Conservation (phyloP, 2,329 filamentous ascomycete species). For the Ophiostoma fasciatum region DNA sequence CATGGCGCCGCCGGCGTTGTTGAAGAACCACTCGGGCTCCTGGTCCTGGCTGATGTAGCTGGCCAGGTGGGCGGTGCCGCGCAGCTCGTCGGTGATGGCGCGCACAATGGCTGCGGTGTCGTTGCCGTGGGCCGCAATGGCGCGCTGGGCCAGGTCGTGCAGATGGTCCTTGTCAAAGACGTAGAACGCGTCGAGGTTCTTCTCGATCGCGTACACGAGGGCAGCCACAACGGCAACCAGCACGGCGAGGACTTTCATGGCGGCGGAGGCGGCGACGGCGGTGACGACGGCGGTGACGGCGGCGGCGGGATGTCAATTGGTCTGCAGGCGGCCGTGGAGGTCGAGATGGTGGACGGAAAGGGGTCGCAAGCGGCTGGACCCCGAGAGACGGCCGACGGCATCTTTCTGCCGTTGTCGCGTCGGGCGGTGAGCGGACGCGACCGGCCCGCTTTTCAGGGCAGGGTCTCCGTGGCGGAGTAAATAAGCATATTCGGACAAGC, state of each 20-base stretch:
- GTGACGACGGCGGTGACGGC: no score
- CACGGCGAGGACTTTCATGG: conserved; percentile 29
- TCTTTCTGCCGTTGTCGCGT: no score
- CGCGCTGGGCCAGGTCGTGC: conserved; percentile 51
- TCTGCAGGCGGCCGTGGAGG: no score
- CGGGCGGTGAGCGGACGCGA: no score
- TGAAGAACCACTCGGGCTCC: conserved; percentile 76
- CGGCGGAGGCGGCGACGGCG: neutral
- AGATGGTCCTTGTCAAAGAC: conserved; percentile 58
- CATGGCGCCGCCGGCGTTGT: conserved; percentile 86
- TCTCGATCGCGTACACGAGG: conserved; percentile 40
- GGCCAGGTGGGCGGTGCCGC: conserved; percentile 32
- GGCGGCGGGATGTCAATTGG: no score
- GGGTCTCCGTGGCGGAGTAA: no score
- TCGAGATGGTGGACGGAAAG: no score
- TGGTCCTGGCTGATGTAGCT: conserved; percentile 48
- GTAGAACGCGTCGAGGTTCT: conserved; percentile 51
- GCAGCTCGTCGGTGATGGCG: conserved; percentile 56
- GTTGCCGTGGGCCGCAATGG: conserved; percentile 55
- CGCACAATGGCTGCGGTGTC: conserved; percentile 55
- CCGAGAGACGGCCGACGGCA: no score
- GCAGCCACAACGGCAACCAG: conserved; percentile 39
- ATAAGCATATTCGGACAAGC: no score
- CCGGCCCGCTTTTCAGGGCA: no score
- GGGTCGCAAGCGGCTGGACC: no score